Evolutionary conservation across 768 basidiomycete species (phyloP), one percentile per base, ranked within the genome.

Genomic region (Hysterangium stoloniferum): DNA sequence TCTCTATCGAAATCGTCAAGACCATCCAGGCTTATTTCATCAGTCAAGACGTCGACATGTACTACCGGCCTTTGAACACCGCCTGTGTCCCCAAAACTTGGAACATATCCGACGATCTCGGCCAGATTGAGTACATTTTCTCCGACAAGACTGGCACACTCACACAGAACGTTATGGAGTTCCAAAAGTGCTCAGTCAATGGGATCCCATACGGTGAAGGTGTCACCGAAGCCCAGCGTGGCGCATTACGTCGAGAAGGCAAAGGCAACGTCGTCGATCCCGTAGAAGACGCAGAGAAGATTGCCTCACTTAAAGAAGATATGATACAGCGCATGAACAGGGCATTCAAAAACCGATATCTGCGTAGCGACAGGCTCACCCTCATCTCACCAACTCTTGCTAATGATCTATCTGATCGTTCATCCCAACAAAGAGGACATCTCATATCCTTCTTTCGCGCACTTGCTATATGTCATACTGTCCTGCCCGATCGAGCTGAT

Each of bases 81-180:
- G 71, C 90, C 0, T 97, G 95, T 59, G 81, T 92, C 3, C 94
- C 95, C 24, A 97, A 97, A 66, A 94, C 90, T 4, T 97, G 95
- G 94, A 95, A 94, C 63, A 94, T 98, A 59, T 96, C 92, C 3
- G 95, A 98, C 63, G 95, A 98, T 68, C 80, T 99, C 1, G 95
- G 95, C 22, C 95, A 98, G 70, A 97, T 98, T 66, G 94, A 97
- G 71, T 99, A 95, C 65, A 74, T 86, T 61, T 86, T 86, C 62
- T 92, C 86, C 8, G 91, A 94, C 75, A 95, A 95, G 73, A 95
- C 93, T 0, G 92, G 91, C 20, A 99, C 95, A 6, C 82, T 99
- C 43, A 99, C 95, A 0, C 94, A 96, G 49, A 99, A 98, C 69
- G 72, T 95, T 60, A 98, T 97, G 95, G 93, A 95, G 70, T 97